These are phyloP conservation scores for Aplosporella prunicola DNA, from an alignment of 2,329 filamentous ascomycete species.

Conservation along the genomic window DNA sequence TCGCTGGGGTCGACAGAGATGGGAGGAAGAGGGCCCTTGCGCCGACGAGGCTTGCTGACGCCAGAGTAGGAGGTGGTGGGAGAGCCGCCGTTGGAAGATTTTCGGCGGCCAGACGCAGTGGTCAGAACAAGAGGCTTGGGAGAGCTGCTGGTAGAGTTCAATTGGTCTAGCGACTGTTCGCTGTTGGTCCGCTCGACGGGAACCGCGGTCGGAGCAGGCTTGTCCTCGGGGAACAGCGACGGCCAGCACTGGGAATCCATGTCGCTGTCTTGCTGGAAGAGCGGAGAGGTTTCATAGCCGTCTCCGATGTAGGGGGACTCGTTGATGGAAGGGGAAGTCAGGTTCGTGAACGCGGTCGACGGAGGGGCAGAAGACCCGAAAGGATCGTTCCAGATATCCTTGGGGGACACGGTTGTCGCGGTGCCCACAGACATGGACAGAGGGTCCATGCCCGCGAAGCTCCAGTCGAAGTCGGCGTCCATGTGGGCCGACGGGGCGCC, in stretches of 20 bases:
- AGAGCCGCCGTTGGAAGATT: slow-evolving; percentile 32
- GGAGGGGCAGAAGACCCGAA: slow-evolving; percentile 71
- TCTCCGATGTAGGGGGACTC: slow-evolving; percentile 66
- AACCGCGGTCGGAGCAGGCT: slow-evolving; percentile 21
- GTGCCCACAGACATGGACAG: slow-evolving; percentile 17
- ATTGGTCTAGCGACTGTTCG: slow-evolving; percentile 28
- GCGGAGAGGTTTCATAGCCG: slow-evolving; percentile 68
- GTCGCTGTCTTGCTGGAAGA: slow-evolving; percentile 50
- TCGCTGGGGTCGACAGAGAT: slow-evolving; percentile 70
- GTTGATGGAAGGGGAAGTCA: slow-evolving; percentile 73
- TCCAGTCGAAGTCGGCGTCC: slow-evolving; percentile 15
- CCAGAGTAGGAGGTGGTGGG: slow-evolving; percentile 57
- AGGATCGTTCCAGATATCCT: slow-evolving; percentile 64
- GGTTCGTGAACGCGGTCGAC: slow-evolving; percentile 68
- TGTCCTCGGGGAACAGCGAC: slow-evolving; percentile 57
- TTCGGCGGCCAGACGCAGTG: slow-evolving; percentile 22
- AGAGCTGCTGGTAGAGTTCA: slow-evolving; percentile 28
- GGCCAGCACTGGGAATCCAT: slow-evolving; percentile 60
- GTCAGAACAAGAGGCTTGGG: slow-evolving; percentile 21
- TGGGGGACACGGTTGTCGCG: slow-evolving; percentile 64
- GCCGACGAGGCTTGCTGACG: slow-evolving; percentile 59
- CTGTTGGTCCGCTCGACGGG: slow-evolving; percentile 34
- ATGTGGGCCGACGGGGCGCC: slow-evolving; percentile 13
- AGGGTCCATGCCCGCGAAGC: slow-evolving; percentile 39
- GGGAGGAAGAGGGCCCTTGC: slow-evolving; percentile 70